Base-by-base conservation (phyloP, 2,329 filamentous ascomycete species). In the Colletotrichum liaoningense region DNA sequence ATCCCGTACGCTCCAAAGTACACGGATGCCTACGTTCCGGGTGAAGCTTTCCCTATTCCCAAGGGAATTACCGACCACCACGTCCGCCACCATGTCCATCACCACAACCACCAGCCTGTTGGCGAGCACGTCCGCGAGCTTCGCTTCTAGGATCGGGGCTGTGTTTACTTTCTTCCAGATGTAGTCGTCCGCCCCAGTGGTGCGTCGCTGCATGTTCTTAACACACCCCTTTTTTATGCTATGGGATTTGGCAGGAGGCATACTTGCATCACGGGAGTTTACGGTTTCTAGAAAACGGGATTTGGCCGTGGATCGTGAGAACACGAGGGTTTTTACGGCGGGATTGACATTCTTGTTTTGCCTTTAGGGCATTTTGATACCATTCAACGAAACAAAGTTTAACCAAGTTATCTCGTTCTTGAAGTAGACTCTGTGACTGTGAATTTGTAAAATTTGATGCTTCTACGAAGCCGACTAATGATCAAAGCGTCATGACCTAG, bases 361-460 rank as follows among this genome's bases (percentile, higher is more conserved):
- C 54, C 55, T 6, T 6, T 19, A n/a, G 35, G 64, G 64, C 64
- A 67, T 22, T 59, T 52, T 59, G 64, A 67, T 67, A 67, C 64
- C 64, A 67, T 46, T 30, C 57, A 38, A 67, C 38, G 16, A 67
- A 49, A 24, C 35, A 49, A 22, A n/a, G 22, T 59, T n/a, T 59
- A 7, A 49, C 30, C n/a, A 49, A 12, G 5, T 55, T 11, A 11
- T 33, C 9, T 14, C 28, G 30, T 54, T 26, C 8, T 4, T 24
- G 9, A 4, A 14, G 9, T 26, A 9, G 14, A 1, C 8, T 19
- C 3, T 49, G 42, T 49, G 19, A 49, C 19, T 19, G 6, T 22
- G 19, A 49, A 49, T 4, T n/a, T 49, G 42, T 49, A 6, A 22
- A 9, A 22, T 4, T 11, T 5, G 42, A 22, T 22, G 6, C 42